These are phyloP conservation scores for Metschnikowia gelsemii DNA, from an alignment of 805 yeast genomes.

Conservation along the genomic window DNA sequence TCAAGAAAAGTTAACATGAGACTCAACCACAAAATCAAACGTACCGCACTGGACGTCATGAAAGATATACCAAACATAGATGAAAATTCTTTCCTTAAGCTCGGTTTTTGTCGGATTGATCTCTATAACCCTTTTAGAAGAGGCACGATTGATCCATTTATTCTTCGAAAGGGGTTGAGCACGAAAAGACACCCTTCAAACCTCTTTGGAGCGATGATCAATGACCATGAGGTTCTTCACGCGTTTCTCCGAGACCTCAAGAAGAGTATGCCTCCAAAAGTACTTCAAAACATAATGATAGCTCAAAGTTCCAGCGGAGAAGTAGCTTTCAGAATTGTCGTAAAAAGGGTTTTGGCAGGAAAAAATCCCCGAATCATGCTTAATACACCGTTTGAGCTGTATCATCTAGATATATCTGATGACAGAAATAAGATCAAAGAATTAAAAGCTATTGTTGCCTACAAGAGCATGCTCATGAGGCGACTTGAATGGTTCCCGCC, in stretches of 20 bases:
- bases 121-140: constrained; percentile 16
- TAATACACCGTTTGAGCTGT: constrained; percentile 15
- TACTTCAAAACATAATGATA: constrained; percentile 12
- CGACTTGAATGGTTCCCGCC: constrained; percentile 14
- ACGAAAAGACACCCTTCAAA: constrained; percentile 13
- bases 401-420: not conserved
- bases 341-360: constrained; percentile 6
- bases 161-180: constrained; percentile 14
- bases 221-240: constrained; percentile 9
- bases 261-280: not conserved
- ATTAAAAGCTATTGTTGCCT: constrained; percentile 18
- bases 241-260: constrained; percentile 6
- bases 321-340: constrained; percentile 10
- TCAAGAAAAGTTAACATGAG: constrained; percentile 1
- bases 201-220: constrained; percentile 9
- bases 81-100: not conserved
- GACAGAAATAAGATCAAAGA: constrained; percentile 4
- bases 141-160: constrained; percentile 14
- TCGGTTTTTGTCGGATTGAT: constrained; percentile 8
- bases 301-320: constrained; percentile 12
- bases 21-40: constrained; percentile 1
- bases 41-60: constrained; percentile 6
- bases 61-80: not conserved
- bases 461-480: constrained; percentile 12
- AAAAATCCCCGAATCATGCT: constrained; percentile 7